Base-by-base conservation (phyloP, 2,329 filamentous ascomycete species). In the Pseudogymnoascus sp. region DNA sequence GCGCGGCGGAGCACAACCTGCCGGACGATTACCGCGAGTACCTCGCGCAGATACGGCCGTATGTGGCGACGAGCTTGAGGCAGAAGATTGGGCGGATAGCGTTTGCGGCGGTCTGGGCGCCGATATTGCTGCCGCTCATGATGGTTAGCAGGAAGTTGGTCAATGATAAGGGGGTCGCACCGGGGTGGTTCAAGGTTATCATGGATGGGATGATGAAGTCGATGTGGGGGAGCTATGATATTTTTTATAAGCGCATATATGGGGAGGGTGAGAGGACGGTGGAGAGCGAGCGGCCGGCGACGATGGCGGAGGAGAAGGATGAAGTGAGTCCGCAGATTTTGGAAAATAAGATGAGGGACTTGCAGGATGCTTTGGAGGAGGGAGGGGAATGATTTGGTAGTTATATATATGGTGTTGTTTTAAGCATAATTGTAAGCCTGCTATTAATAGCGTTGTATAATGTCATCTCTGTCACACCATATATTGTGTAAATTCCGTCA, bases 221-320 rank as follows among this genome's bases (percentile, higher is more conserved):
- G 0, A 73, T 85, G 66, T 92, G 88, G 89, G 68, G 66, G 50
- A 80, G 74, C 53, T 90, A 91, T 74, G 88, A 91, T 74, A 63
- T 59, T 0, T 70, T 83, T 15, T 87, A 88, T 66, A 86, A 84
- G 72, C 76, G 74, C 0, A 39, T 87, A 0, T 97, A 95, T 77
- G 93, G 93, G 0, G 89, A 97, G 70, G 94, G 94, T 0, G 93
- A 97, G 78, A 82, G 81, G 68, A 86, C 84, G 58, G 14, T 41
- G 6, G 58, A 47, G 47, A 53, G 47, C 9, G n/a, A 53, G 2
- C 62, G 75, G 72, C 63, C 61, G 57, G 20, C 39, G 57, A 20
- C 18, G 58, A 41, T 57, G 9, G 12, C 47, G 12, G 70, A 67
- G n/a, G 7, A 53, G 47, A 53, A 14, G 28, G 47, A 20, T 12